Evolutionary conservation across 1,139 yeast genomes (phyloP), one percentile per base, ranked within the genome.

Genomic region (Yamadazyma triangularis): DNA sequence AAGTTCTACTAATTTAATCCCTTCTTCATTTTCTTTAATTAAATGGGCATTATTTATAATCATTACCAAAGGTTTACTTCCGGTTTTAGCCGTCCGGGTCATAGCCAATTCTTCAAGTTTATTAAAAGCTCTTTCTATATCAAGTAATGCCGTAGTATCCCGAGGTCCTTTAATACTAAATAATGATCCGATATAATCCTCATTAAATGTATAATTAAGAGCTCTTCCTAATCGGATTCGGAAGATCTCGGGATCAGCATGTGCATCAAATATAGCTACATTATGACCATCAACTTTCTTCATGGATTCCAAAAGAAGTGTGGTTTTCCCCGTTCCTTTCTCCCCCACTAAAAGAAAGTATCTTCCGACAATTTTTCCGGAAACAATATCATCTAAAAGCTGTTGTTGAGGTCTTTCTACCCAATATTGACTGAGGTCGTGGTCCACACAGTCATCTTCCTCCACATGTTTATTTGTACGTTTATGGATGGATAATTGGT

Each of bases 91-190:
- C 2, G 67, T 68, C 34, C 80, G 60, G 27, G 58, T 50, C 2
- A 81, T 61, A 0, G 94, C 91, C 26, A 84, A 80, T 41, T 78
- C 78, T 47, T 85, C 94, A 13, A 85, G 58, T 42, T 80, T 82
- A 39, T 77, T 73, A 53, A 85, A 82, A 0, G 93, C 94, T 30
- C 95, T 62, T 51, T 85, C 95, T 34, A 85, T 84, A 50, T 85
- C 95, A 27, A 85, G 60, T 31, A 84, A 57, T 0, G 94, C 93
- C 0, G 91, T 82, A 6, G 94, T 81, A 42, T 85, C 95, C 39
- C 95, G 66, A 6, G 94, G 95, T 0, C 95, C 95, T 25, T 86
- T 60, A 32, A 85, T 81, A n/a, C 87, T 79, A 43, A 85, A 85
- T 34, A 85, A 59, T 0, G 89, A 77, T 0, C 95, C 95, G 38